Evolutionary conservation across 352 stramenopile species (phyloP).

Genomic region (Thalassiosira oceanica): DNA sequence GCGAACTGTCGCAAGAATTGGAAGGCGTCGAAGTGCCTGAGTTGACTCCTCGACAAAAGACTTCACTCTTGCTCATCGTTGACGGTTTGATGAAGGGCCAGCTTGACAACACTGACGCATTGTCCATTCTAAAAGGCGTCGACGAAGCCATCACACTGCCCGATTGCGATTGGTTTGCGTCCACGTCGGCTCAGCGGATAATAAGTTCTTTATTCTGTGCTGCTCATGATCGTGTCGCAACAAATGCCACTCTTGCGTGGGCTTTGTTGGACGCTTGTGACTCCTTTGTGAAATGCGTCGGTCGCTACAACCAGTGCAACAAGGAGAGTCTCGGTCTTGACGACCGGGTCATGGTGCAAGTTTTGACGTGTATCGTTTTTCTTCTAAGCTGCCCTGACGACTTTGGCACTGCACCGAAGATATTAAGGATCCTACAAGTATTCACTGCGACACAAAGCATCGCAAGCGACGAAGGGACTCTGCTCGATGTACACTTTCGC

Average conservation of each 20-base stretch:
- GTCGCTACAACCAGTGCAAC: not conserved
- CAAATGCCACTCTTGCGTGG: slow-evolving; percentile 26
- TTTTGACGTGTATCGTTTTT: slow-evolving; percentile 28
- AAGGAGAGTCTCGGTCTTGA: not conserved
- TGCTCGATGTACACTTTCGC: slow-evolving; percentile 35
- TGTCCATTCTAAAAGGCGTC: slow-evolving; percentile 11
- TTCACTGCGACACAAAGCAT: slow-evolving; percentile 5
- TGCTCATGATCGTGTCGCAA: slow-evolving; percentile 6
- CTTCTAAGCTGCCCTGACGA: slow-evolving; percentile 24
- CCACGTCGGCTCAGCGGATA: not conserved
- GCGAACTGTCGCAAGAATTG: not conserved
- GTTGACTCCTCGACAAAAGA: slow-evolving; percentile 16
- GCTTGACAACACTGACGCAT: slow-evolving; percentile 9
- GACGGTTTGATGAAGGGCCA: slow-evolving; percentile 37
- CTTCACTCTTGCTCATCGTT: slow-evolving; percentile 27
- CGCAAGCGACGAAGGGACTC: not conserved
- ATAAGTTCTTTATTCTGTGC: too few relatives aligned
- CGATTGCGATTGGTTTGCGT: slow-evolving; percentile 20
- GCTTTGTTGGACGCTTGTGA: slow-evolving; percentile 22
- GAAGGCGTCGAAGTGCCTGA: not conserved
- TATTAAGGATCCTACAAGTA: slow-evolving; percentile 14
- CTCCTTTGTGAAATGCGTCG: slow-evolving; percentile 19
- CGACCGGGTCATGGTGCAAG: slow-evolving; percentile 9
- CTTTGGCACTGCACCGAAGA: slow-evolving; percentile 5
- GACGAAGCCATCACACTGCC: slow-evolving; percentile 10